Evolutionary conservation across 176 grass and related monocot species (phyloP).

Genomic region (Hyparrhenia diplandra): DNA sequence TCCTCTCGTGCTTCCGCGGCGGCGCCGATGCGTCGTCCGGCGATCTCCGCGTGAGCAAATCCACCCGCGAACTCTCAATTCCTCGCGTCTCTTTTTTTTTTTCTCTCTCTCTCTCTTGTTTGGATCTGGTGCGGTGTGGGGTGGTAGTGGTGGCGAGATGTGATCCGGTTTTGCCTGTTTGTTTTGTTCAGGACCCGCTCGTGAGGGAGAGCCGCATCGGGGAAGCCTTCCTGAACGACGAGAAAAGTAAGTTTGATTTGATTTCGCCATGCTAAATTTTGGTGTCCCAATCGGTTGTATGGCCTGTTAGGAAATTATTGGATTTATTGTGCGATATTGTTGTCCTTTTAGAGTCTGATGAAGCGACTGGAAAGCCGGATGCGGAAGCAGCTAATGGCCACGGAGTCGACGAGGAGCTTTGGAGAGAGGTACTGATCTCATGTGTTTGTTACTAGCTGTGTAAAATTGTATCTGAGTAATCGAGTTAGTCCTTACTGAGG

Average conservation of each 20-base stretch:
- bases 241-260: constrained; percentile 20
- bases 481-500: neutral
- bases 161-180: neutral
- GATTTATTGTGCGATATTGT: neutral
- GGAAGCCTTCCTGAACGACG: constrained; percentile 40
- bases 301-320: neutral
- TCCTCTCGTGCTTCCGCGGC: constrained; percentile 59
- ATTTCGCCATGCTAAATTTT: neutral
- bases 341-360: constrained; percentile 23
- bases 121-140: neutral
- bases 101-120: neutral
- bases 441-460: neutral
- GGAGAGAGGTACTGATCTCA: constrained; percentile 40
- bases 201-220: constrained; percentile 27
- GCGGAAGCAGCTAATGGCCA: neutral
- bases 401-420: constrained; percentile 49
- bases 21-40: neutral
- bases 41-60: constrained; percentile 15
- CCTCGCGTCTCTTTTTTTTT: neutral
- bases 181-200: constrained; percentile 35
- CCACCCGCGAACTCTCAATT: neutral
- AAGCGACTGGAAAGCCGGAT: neutral
- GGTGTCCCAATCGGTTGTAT: neutral
- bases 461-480: neutral
- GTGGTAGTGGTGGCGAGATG: neutral